Conservation (phyloP, 2,329 filamentous ascomycete genomes). For the Apiospora saccharicola region DNA sequence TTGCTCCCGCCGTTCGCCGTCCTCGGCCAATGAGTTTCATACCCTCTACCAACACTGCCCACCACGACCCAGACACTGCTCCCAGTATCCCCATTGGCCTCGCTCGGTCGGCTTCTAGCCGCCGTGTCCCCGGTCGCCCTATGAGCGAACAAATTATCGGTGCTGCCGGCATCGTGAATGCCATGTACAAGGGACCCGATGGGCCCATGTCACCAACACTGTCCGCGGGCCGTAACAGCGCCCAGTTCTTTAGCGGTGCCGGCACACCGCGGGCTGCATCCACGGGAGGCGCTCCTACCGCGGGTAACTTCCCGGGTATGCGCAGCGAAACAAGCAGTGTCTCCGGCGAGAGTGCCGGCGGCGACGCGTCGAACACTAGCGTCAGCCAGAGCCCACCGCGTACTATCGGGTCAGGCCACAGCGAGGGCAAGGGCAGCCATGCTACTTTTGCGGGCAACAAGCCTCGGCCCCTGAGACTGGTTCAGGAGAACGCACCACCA, state of each 20-base stretch:
- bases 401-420: constrained; percentile 38
- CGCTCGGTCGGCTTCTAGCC: constrained; percentile 61
- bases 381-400: constrained; percentile 61
- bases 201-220: constrained; percentile 67
- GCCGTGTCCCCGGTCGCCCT: constrained; percentile 58
- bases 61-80: constrained; percentile 75
- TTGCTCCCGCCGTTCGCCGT: constrained; percentile 37
- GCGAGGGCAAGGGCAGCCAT: constrained; percentile 57
- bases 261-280: constrained; percentile 44
- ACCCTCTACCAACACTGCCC: constrained; percentile 51
- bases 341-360: constrained; percentile 72
- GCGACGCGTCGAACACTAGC: constrained; percentile 59
- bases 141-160: constrained; percentile 69
- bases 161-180: constrained; percentile 79
- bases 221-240: constrained; percentile 64
- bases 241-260: constrained; percentile 65
- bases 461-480: constrained; percentile 83
- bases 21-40: constrained; percentile 66
- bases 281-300: constrained; percentile 54
- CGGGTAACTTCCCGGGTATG: constrained; percentile 76
- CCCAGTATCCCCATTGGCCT: constrained; percentile 76
- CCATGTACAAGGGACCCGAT: constrained; percentile 84
- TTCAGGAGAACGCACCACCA: constrained; percentile 76
- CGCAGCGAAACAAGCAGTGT: constrained; percentile 70
- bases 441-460: constrained; percentile 73